A percentile compares a stretch with the other conserved stretches of the same genome.
These are phyloP conservation scores for Talaromyces sp. DNA, from an alignment of 2,329 filamentous ascomycete species.

Conservation along the genomic window DNA sequence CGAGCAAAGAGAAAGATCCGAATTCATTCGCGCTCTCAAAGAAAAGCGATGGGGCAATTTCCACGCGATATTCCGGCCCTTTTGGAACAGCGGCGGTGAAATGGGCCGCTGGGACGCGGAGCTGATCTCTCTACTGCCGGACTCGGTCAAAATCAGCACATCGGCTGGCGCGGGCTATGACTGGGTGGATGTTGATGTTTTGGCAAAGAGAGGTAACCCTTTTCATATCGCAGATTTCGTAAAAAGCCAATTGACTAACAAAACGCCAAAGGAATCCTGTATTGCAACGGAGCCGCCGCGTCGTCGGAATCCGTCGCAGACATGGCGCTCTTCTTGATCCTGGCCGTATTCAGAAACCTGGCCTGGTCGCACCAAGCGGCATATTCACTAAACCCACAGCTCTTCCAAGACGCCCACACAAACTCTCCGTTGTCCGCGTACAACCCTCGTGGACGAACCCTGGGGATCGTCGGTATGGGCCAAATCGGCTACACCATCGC, in stretches of 20 bases:
- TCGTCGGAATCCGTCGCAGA: slow-evolving; percentile 43
- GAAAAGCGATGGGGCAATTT: slow-evolving; percentile 32
- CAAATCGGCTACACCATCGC: slow-evolving; percentile 45
- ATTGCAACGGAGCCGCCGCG: slow-evolving; percentile 40
- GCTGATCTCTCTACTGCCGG: slow-evolving; percentile 52
- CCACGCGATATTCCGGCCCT: slow-evolving; percentile 50
- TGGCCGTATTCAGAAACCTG: slow-evolving; percentile 49
- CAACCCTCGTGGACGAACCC: slow-evolving; percentile 44
- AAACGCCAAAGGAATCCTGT: slow-evolving; percentile 31
- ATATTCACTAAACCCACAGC: slow-evolving; percentile 33
- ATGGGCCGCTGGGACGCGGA: slow-evolving; percentile 62
- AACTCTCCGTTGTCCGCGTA: slow-evolving; percentile 35
- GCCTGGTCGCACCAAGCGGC: slow-evolving; percentile 45
- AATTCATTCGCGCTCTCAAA: slow-evolving; percentile 36
- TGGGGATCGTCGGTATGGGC: slow-evolving; percentile 53
- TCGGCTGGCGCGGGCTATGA: slow-evolving; percentile 63
- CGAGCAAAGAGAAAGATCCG: slow-evolving; percentile 23
- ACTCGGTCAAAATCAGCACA: slow-evolving; percentile 56
- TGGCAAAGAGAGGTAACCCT: slow-evolving; percentile 30
- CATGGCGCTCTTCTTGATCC: slow-evolving; percentile 38
- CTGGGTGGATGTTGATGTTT: slow-evolving; percentile 56
- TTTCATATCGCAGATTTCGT: not conserved
- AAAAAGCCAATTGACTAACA: not conserved
- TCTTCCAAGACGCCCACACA: slow-evolving; percentile 10
- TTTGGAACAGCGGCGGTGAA: slow-evolving; percentile 60